Evolutionary conservation across 305 asterid species (phyloP).

Genomic region (Fraxinus ornus): DNA sequence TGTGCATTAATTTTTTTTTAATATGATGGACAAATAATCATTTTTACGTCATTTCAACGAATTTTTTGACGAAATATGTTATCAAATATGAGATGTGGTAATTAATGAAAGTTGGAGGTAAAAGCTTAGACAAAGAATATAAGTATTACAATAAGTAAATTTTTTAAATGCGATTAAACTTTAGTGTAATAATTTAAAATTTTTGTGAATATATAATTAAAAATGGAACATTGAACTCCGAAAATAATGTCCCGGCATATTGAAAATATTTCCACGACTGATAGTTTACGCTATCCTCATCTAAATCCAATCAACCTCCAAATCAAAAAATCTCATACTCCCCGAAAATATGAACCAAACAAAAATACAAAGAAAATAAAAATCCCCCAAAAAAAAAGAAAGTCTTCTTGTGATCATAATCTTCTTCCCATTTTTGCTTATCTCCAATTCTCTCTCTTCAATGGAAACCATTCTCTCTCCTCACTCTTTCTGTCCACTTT

Average conservation of each 20-base stretch:
- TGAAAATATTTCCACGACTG: not conserved
- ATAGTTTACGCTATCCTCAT: slow-evolving; percentile 25
- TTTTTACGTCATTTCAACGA: too few relatives aligned
- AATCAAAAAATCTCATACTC: slow-evolving; percentile 21
- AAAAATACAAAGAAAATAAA: slow-evolving; percentile 5
- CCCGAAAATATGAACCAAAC: slow-evolving; percentile 31
- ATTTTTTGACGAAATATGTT: too few relatives aligned
- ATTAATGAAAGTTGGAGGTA: too few relatives aligned
- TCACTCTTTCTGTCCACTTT: slow-evolving; percentile 55
- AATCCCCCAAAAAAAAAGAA: not conserved
- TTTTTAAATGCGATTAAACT: too few relatives aligned
- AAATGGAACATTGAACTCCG: not conserved
- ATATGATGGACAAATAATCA: too few relatives aligned
- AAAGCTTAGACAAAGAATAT: too few relatives aligned
- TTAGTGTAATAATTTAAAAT: too few relatives aligned
- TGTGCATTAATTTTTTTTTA: too few relatives aligned
- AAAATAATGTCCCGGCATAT: not conserved
- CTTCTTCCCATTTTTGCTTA: slow-evolving; percentile 18
- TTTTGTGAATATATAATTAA: too few relatives aligned
- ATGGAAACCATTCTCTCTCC: slow-evolving; percentile 93
- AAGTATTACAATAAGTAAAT: too few relatives aligned
- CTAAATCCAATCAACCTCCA: slow-evolving; percentile 38
- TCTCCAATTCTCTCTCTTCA: slow-evolving; percentile 23
- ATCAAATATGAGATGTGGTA: too few relatives aligned
- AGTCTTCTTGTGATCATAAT: slow-evolving; percentile 29